These are phyloP conservation scores for Taxawa tesnikishii DNA, from an alignment of 2,329 filamentous ascomycete species.

Conservation along the genomic window DNA sequence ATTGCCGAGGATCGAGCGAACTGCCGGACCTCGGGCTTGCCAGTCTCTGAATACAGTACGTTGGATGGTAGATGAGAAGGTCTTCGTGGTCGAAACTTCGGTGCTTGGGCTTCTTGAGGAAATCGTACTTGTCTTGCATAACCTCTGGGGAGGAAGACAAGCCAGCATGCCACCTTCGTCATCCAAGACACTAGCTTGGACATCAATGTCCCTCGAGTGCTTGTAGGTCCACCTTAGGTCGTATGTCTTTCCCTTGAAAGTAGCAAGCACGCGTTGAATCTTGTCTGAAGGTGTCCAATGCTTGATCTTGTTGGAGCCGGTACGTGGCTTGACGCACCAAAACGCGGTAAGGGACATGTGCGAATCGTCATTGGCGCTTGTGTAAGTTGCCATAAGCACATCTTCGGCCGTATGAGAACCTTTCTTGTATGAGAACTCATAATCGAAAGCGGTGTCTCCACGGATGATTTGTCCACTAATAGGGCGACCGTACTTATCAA, in stretches of 20 bases:
- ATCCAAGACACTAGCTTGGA: slow-evolving; percentile 7
- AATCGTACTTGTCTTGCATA: slow-evolving; percentile 6
- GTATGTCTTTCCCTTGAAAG: slow-evolving; percentile 6
- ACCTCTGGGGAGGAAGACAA: slow-evolving; percentile 4
- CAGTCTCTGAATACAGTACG: slow-evolving; percentile 6
- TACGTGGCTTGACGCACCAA: slow-evolving; percentile 9
- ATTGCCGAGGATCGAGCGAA: slow-evolving; percentile 3
- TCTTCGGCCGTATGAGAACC: slow-evolving; percentile 8
- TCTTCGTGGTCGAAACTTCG: slow-evolving; percentile 8
- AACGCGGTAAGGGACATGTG: slow-evolving; percentile 5
- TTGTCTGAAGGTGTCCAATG: slow-evolving; percentile 9
- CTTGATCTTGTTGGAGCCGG: slow-evolving; percentile 8
- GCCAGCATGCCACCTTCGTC: slow-evolving; percentile 3
- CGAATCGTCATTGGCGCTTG: slow-evolving; percentile 1
- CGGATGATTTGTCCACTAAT: slow-evolving; percentile 7
- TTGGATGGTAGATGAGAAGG: slow-evolving; percentile 7
- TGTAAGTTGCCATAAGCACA: slow-evolving; percentile 7
- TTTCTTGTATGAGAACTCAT: slow-evolving; percentile 8
- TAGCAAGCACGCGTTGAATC: slow-evolving; percentile 7
- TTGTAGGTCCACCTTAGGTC: slow-evolving; percentile 10
- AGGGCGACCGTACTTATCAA: slow-evolving; percentile 9
- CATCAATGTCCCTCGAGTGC: slow-evolving; percentile 8
- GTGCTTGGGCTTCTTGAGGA: slow-evolving; percentile 9
- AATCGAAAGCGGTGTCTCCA: slow-evolving; percentile 5
- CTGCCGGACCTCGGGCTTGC: neutral